phyloP scores from a whole-genome alignment of 345 rosid genomes.

The Citrus maxima region DNA sequence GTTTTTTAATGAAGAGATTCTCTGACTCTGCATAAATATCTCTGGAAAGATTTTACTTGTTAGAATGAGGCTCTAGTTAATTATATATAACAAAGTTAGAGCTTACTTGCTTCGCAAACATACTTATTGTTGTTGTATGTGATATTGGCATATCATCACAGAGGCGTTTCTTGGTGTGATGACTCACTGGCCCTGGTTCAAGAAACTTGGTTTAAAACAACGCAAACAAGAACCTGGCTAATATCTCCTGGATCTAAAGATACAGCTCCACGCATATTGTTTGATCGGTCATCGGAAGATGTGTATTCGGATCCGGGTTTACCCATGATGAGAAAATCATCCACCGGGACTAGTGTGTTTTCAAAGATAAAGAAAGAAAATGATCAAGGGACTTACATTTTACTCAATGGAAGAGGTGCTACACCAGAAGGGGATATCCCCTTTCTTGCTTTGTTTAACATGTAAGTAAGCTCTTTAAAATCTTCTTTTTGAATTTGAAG shows the following conservation, averaged over 20 bases:
- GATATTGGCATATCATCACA: conserved; percentile 29
- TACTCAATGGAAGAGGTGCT: conserved; percentile 93
- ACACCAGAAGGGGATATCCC: conserved; percentile 96
- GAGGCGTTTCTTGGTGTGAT: conserved; percentile 96
- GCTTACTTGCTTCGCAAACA: not conserved
- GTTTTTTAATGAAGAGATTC: no score
- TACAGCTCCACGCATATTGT: conserved; percentile 66
- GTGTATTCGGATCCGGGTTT: conserved; percentile 98
- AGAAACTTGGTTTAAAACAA: conserved; percentile 95
- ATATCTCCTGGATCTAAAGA: conserved; percentile 73
- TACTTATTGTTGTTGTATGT: conserved; percentile 1
- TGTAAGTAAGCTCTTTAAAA: conserved; percentile 50
- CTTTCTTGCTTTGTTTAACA: conserved; percentile 91
- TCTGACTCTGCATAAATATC: not conserved
- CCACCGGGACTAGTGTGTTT: conserved; percentile 66
- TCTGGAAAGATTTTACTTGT: not conserved
- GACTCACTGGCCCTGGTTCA: conserved; percentile 85
- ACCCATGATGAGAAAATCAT: conserved; percentile 84
- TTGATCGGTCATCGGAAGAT: conserved; percentile 95
- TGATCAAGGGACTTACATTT: conserved; percentile 55
- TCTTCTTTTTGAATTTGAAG: not conserved
- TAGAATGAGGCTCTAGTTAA: not conserved
- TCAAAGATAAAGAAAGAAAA: conserved; percentile 77
- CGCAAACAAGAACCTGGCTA: conserved; percentile 85
- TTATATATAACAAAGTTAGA: not conserved